These are phyloP conservation scores for Nitzschia palea DNA, from an alignment of 108 stramenopile genomes.

Conservation along the genomic window DNA sequence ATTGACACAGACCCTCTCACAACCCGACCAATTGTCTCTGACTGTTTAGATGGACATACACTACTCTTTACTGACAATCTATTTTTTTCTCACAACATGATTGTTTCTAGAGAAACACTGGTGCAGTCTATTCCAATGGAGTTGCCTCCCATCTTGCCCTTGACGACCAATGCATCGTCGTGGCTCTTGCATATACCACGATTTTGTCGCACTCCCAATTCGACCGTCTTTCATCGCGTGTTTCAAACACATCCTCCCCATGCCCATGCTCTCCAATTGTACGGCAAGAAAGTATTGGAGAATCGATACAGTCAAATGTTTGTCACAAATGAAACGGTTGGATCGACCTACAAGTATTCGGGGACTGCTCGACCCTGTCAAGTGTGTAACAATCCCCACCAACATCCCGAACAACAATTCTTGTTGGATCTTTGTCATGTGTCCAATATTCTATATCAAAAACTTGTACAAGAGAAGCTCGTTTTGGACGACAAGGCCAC, in stretches of 20 bases:
- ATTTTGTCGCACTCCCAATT: constrained; percentile 3
- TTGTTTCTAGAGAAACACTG: neutral
- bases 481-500: neutral
- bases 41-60: too few species aligned
- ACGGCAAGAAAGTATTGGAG: constrained; percentile 29
- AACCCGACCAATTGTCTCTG: too few species aligned
- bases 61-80: too few species aligned
- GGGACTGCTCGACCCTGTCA: constrained; percentile 16
- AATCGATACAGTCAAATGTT: constrained; percentile 44
- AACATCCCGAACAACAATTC: constrained; percentile 6
- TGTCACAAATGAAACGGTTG: neutral
- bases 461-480: neutral
- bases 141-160: constrained; percentile 13
- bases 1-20: too few species aligned
- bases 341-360: constrained; percentile 21
- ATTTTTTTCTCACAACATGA: too few species aligned
- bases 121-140: constrained; percentile 4
- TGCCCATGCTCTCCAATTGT: constrained; percentile 25
- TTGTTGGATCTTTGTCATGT: constrained; percentile 15
- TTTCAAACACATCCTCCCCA: constrained; percentile 37
- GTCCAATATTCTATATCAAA: constrained; percentile 2
- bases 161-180: constrained; percentile 18
- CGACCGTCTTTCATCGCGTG: constrained; percentile 9
- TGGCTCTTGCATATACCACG: constrained; percentile 21
- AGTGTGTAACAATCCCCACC: constrained; percentile 5